Evolutionary conservation across 345 rosid species (phyloP), one percentile per base, ranked within the genome.

Genomic region (Moricandia moricandioides): DNA sequence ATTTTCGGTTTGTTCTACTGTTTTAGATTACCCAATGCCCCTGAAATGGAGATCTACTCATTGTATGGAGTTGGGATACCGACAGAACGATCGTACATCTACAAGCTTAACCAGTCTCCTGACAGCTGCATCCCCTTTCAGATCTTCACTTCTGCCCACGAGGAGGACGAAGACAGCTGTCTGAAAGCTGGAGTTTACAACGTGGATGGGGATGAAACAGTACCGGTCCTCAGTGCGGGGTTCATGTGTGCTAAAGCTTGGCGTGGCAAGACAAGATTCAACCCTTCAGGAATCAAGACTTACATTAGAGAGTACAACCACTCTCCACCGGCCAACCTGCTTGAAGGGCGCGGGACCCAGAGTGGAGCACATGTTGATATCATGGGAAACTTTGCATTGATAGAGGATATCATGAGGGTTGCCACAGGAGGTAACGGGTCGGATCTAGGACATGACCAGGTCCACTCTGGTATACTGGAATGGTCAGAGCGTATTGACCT

Each of bases 201-300:
- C 26, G 92, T 84, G 17, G 93, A 95, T 33, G 98, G 99, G 29
- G 99, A 95, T 75, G 98, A 88, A 76, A 92, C 97, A 1, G 99
- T 95, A 45, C 97, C 97, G 3, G 91, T 86, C 35, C 77, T 92
- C 72, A 95, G 99, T 79, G 73, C 98, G 4, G 98, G 97, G 58
- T 95, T 76, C 78, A 95, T 95, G 99, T 87, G 90, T 66, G 98
- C 97, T 18, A 95, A 87, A 85, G 99, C 85, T 9, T 95, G 99
- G 98, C 90, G 96, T 0, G 98, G 99, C 66, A 90, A 87, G 82
- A 92, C 98, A 52, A 83, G 90, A 82, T 95, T 89, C 65, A 95
- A 95, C 81, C 99, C 99, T 65, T 88, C 92, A 0, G 97, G 97
- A 55, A 88, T 86, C 68, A 82, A 69, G 62, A 92, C 96, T 6